Conservation (phyloP, 2,329 filamentous ascomycete genomes). For the Exutisphaerella laricina region DNA sequence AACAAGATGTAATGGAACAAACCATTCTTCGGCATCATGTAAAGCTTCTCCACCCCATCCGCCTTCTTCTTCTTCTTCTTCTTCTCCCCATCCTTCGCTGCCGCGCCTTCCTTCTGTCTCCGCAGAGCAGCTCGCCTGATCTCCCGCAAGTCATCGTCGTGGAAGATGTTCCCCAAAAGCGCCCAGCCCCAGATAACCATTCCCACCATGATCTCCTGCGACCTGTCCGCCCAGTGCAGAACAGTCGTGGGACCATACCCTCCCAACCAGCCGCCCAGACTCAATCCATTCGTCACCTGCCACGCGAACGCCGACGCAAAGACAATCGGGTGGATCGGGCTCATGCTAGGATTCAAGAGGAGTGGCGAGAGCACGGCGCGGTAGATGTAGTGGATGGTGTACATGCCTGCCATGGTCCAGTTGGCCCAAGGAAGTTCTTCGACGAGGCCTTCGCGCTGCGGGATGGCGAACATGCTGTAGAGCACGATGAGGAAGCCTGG, state of each 20-base stretch:
- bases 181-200: slow-evolving; percentile 70
- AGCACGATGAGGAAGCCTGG: slow-evolving; percentile 70
- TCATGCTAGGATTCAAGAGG: slow-evolving; percentile 80
- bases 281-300: slow-evolving; percentile 74
- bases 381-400: slow-evolving; percentile 81
- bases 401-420: slow-evolving; percentile 66
- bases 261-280: slow-evolving; percentile 72
- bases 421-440: slow-evolving; percentile 64
- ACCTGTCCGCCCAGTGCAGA: slow-evolving; percentile 45
- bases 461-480: slow-evolving; percentile 70
- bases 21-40: slow-evolving; percentile 77
- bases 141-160: slow-evolving; percentile 84
- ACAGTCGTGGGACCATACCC: slow-evolving; percentile 68
- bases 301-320: slow-evolving; percentile 62
- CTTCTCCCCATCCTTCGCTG: slow-evolving; percentile 40
- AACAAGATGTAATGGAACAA: slow-evolving; percentile 78
- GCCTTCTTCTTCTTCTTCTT: too few relatives aligned
- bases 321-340: slow-evolving; percentile 71
- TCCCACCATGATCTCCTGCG: slow-evolving; percentile 53
- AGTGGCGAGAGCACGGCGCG: slow-evolving; percentile 78
- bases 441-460: slow-evolving; percentile 53
- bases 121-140: slow-evolving; percentile 67
- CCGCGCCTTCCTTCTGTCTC: slow-evolving; percentile 50
- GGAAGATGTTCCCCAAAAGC: slow-evolving; percentile 74
- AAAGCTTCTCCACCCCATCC: slow-evolving; percentile 67